phyloP scores from a whole-genome alignment of 176 grass and related monocot genomes.

The Pontederia crassipes region DNA sequence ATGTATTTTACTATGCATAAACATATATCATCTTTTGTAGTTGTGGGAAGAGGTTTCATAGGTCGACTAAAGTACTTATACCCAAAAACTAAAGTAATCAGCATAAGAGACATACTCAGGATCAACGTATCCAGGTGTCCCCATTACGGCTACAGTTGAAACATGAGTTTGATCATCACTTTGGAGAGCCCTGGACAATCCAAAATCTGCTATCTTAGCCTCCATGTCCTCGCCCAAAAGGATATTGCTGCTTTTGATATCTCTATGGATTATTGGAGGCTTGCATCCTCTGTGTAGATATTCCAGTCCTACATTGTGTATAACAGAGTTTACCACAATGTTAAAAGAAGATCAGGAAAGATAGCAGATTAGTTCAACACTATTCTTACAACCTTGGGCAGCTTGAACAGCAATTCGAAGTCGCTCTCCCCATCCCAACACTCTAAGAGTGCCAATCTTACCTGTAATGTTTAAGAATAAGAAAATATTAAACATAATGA shows the following conservation, averaged over 20 bases:
- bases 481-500: no score
- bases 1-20: no score
- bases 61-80: no score
- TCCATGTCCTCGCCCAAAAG: slow-evolving; percentile 24
- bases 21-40: no score
- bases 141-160: slow-evolving; percentile 1
- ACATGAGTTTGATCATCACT: slow-evolving; percentile 7
- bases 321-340: background rate
- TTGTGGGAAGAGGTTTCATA: no score
- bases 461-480: background rate
- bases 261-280: slow-evolving; percentile 27
- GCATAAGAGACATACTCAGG: slow-evolving; percentile 26
- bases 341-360: background rate
- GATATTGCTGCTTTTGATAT: slow-evolving; percentile 44
- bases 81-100: background rate
- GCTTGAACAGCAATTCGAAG: slow-evolving; percentile 14
- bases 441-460: background rate
- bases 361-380: background rate
- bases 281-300: slow-evolving; percentile 40
- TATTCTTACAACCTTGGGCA: slow-evolving; percentile 13
- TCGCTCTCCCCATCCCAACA: slow-evolving; percentile 18
- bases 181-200: slow-evolving; percentile 18
- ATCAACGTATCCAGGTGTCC: slow-evolving; percentile 33
- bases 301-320: slow-evolving; percentile 22
- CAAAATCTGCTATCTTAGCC: slow-evolving; percentile 36